These are phyloP conservation scores for Rutidosis leptorrhynchoides DNA, from an alignment of 129 eudicot genomes.

Conservation along the genomic window DNA sequence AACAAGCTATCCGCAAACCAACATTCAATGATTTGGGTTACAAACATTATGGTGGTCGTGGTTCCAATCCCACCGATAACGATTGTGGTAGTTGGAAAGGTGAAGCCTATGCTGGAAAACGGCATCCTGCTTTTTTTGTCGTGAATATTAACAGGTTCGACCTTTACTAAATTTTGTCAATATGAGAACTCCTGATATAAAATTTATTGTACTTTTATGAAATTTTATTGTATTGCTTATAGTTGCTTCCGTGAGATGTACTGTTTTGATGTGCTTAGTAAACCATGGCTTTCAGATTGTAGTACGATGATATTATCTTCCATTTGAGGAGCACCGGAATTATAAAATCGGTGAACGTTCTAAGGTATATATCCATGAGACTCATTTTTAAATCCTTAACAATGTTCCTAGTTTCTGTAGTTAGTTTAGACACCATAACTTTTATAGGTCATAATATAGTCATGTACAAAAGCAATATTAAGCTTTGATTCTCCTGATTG, in stretches of 20 bases:
- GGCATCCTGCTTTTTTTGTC: slow-evolving; percentile 84
- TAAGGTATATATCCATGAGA: slow-evolving; percentile 63
- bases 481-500: no score
- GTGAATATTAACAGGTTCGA: slow-evolving; percentile 59
- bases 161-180: slow-evolving; percentile 15
- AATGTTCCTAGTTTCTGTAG: no score
- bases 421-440: no score
- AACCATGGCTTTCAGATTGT: slow-evolving; percentile 97
- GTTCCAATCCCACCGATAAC: slow-evolving; percentile 54
- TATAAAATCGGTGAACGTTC: slow-evolving; percentile 70
- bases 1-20: slow-evolving; percentile 62
- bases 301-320: slow-evolving; percentile 72
- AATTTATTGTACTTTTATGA: not conserved
- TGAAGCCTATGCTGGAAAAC: slow-evolving; percentile 79
- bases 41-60: slow-evolving; percentile 49
- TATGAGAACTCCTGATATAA: slow-evolving; percentile 15
- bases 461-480: no score
- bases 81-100: slow-evolving; percentile 94
- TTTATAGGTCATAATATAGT: no score
- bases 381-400: not conserved
- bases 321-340: slow-evolving; percentile 80
- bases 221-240: slow-evolving; percentile 10
- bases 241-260: slow-evolving; percentile 89
- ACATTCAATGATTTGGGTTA: slow-evolving; percentile 59
- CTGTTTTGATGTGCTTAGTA: slow-evolving; percentile 41